Base-by-base conservation (phyloP, 1,139 yeast species). In the Schwanniomyces etchellsii region DNA sequence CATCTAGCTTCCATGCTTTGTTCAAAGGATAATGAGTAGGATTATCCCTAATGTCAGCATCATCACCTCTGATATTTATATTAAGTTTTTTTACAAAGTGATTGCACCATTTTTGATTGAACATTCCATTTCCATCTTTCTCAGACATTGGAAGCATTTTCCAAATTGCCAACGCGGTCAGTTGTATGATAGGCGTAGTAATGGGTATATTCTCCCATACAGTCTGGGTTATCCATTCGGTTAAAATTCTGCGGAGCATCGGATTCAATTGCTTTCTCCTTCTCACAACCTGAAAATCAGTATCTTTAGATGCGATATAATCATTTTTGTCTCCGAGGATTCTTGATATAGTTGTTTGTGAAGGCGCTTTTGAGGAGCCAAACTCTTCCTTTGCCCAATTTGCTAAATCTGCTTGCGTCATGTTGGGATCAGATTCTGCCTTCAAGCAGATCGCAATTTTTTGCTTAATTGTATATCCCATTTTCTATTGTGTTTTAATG, bases 371-470 rank as follows among this genome's bases (percentile, higher is more conserved):
- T 2, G 57, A 49, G 3, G 75, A 55, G 26, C 71, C 72, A 45
- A 74, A 74, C 22, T 73, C 61, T 20, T 58, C 56, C 50, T 71
- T 70, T 1, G 83, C 83, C 85, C 85, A 78, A 23, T 54, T 48
- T 1, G 84, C 85, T 30, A 78, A 49, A 40, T 77, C 82, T n/a
- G 68, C 63, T 47, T 78, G 85, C 2, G 83, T 77, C 82, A 79
- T 74, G 20, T 68, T 67, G 1, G 83, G 83, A 40, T 74, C 71
- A 13, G 79, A 60, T 48, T 77, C 83, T 13, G 82, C 74, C 64
- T 77, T 74, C 30, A 78, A 66, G 44, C 83, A 77, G 33, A 78
- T 76, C 42, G 76, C 82, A 25, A 77, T 77, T 52, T 78, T 74
- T 43, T 77, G 83, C 47, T 77, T 78, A 38, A 74, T 70, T 5